Base-by-base conservation (phyloP, 2,329 filamentous ascomycete genomes). In the Fusarium coicis region DNA sequence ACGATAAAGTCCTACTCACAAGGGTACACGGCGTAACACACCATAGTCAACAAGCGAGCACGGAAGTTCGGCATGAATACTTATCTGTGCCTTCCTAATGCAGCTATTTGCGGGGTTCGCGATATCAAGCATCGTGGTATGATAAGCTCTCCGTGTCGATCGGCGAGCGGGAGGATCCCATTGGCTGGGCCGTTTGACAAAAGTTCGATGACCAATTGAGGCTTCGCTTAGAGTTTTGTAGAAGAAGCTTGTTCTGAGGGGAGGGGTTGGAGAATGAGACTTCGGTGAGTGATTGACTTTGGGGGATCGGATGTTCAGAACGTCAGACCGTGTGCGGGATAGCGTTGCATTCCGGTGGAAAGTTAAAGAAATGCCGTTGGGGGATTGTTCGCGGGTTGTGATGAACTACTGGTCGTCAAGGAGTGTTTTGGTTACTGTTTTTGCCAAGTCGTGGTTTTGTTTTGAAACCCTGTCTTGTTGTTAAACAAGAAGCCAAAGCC, bases 11-110 rank as follows among this genome's bases (percentile, higher is more conserved):
- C 65, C 53, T 63, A 32, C 15, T 16, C 52, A 12, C 19, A 6
- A 47, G 40, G 32, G 42, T 44, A 42, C 32, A 62, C 49, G 37
- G n/a, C 39, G 32, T 4, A n/a, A 42, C 32, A 61, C 49, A 56
- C n/a, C 37, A 49, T 2, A 21, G 15, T 26, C 18, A 63, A 66
- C 18, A 37, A 2, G 32, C 18, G 16, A 49, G 67, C 12, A 34
- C 68, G 68, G 68, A 72, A 66, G 63, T 71, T 71, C 68, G 68
- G 68, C 68, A 71, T 62, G 18, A 32, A 36, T 19, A 43, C 39
- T 44, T 68, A 53, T 53, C 64, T 26, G 40, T 59, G 68, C 68
- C 68, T 71, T 71, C 68, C 68, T 71, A 58, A 63, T 71, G 37
- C 50, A 62, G 68, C 15, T n/a, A 56, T 61, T 72, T 70, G 68